These are phyloP conservation scores for Penicillium sp. DNA, from an alignment of 2,329 filamentous ascomycete genomes.

Conservation along the genomic window DNA sequence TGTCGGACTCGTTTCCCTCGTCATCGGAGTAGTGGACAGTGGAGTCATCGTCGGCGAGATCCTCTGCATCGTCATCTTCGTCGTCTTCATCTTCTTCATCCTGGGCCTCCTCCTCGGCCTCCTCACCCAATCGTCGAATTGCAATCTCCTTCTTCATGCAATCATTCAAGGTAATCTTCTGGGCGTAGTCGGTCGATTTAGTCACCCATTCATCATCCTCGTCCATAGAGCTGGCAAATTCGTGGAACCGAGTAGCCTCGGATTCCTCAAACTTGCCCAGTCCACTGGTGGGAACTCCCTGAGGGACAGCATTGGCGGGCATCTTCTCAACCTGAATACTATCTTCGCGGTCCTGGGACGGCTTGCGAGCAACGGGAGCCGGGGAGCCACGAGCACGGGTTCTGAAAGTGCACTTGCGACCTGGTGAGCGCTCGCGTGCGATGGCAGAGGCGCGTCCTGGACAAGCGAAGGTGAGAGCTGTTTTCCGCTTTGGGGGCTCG, in stretches of 20 bases:
- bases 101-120: constrained; percentile 86
- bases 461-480: constrained; percentile 53
- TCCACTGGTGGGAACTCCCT: constrained; percentile 41
- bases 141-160: constrained; percentile 87
- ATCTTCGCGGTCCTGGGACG: constrained; percentile 27
- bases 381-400: constrained; percentile 46
- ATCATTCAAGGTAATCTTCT: constrained; percentile 83
- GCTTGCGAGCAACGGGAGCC: constrained; percentile 41
- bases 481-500: constrained; percentile 47
- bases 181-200: constrained; percentile 64
- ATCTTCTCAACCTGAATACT: constrained; percentile 20
- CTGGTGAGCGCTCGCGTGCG: constrained; percentile 34
- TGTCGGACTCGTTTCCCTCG: constrained; percentile 79
- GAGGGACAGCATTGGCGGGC: constrained; percentile 20
- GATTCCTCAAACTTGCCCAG: constrained; percentile 47
- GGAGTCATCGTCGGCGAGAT: constrained; percentile 69
- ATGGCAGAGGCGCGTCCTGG: constrained; percentile 41
- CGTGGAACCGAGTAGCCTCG: constrained; percentile 68
- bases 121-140: constrained; percentile 81
- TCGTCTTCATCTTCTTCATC: constrained; percentile 88
- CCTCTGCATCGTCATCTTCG: constrained; percentile 59
- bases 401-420: constrained; percentile 29
- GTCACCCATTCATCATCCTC: constrained; percentile 92
- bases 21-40: constrained; percentile 55
- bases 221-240: constrained; percentile 82